Percentiles rank a stretch among this genome's conserved stretches.
phyloP scores from a whole-genome alignment of 495 filamentous ascomycete genomes.

The Trichoderma erinaceum region DNA sequence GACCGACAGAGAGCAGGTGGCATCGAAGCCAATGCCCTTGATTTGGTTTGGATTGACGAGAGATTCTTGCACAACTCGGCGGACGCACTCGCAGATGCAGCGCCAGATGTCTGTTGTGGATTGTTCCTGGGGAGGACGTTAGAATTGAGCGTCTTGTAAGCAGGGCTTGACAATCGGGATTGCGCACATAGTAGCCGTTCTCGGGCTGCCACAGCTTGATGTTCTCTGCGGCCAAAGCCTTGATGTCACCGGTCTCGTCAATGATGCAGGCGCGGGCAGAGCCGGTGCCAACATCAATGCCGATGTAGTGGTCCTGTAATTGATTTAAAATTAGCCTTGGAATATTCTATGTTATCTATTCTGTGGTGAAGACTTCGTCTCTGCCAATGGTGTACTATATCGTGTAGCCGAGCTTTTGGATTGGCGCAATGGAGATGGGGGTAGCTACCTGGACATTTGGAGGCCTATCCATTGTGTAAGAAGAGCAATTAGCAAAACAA shows the following conservation, averaged over 20 bases:
- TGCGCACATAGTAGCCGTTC: conserved; percentile 72
- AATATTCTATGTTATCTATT: background rate
- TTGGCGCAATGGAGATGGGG: background rate
- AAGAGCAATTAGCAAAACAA: background rate
- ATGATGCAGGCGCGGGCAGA: conserved; percentile 94
- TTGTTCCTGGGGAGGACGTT: conserved; percentile 65
- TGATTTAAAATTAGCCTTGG: background rate
- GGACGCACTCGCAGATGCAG: conserved; percentile 77
- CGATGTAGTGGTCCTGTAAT: conserved; percentile 61
- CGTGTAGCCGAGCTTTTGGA: background rate
- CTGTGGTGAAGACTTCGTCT: background rate
- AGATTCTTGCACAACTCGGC: conserved; percentile 69
- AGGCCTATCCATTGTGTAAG: background rate
- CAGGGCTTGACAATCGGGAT: conserved; percentile 2
- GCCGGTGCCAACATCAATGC: conserved; percentile 93
- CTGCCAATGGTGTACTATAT: background rate
- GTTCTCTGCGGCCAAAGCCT: conserved; percentile 80
- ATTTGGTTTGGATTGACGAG: conserved; percentile 66
- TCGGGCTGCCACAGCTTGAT: conserved; percentile 95
- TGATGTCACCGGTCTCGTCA: conserved; percentile 83
- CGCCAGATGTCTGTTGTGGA: conserved; percentile 95
- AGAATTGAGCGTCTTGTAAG: background rate
- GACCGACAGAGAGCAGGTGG: conserved; percentile 90
- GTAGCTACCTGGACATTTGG: background rate
- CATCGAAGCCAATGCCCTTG: conserved; percentile 90